Conservation (phyloP, 2,329 filamentous ascomycete genomes). For the Colletotrichum shisoi region DNA sequence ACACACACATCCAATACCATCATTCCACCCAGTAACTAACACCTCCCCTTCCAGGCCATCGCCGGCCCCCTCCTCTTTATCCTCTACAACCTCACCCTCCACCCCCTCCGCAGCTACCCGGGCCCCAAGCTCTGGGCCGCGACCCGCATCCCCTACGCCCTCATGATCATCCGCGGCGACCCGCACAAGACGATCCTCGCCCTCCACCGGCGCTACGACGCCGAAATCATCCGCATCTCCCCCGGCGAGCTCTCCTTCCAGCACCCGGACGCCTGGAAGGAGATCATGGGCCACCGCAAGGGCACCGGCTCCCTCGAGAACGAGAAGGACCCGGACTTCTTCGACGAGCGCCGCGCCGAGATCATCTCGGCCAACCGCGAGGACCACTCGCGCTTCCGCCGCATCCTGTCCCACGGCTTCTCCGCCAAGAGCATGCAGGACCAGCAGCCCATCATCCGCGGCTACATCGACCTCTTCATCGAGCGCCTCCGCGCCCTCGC, state of each 20-base stretch:
- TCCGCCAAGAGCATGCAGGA: constrained; percentile 42
- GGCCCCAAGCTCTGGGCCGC: constrained; percentile 44
- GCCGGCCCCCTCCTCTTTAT: constrained; percentile 20
- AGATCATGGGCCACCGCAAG: constrained; percentile 49
- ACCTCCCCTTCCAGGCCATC: constrained; percentile 1
- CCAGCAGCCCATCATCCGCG: constrained; percentile 46
- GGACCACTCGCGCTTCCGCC: constrained; percentile 36
- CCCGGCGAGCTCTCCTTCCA: constrained; percentile 53
- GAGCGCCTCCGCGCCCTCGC: constrained; percentile 47
- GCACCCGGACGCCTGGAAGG: constrained; percentile 49
- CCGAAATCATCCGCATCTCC: constrained; percentile 50
- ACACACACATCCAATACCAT: too few species aligned
- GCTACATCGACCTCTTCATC: constrained; percentile 53
- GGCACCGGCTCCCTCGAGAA: constrained; percentile 21
- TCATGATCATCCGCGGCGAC: constrained; percentile 40
- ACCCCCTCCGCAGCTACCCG: constrained; percentile 47
- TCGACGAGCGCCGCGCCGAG: constrained; percentile 17
- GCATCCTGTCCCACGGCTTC: constrained; percentile 42
- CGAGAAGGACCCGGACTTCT: constrained; percentile 11
- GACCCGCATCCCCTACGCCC: constrained; percentile 26
- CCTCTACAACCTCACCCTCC: constrained; percentile 45
- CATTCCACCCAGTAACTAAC: not conserved
- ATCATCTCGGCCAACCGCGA: constrained; percentile 40
- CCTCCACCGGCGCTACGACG: constrained; percentile 43
- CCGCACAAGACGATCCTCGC: constrained; percentile 43